Evolutionary conservation across 2,329 filamentous ascomycete species (phyloP).

Genomic region (Hymenoscyphus scutula): DNA sequence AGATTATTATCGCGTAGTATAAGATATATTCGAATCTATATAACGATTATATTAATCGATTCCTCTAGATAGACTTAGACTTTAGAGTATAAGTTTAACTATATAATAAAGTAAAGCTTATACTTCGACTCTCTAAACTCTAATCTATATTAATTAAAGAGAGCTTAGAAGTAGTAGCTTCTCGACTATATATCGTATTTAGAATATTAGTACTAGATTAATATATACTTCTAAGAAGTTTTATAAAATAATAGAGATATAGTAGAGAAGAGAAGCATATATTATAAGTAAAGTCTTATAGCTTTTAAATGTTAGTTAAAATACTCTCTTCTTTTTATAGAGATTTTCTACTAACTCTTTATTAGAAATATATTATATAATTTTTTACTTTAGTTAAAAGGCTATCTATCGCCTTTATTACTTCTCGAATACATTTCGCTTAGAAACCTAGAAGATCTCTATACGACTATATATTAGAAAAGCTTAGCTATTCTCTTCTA

Average conservation of each 20-base stretch:
- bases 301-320: constrained; percentile 2
- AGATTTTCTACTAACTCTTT: constrained; percentile 16
- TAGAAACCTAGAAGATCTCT: constrained; percentile 15
- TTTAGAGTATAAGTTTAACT: constrained; percentile 10
- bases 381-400: constrained; percentile 7
- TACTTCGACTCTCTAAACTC: constrained; percentile 9
- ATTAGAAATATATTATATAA: constrained; percentile 18
- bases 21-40: constrained; percentile 12
- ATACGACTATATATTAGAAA: constrained; percentile 11
- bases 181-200: constrained; percentile 15
- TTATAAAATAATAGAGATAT: constrained; percentile 6
- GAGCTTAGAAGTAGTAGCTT: constrained; percentile 15
- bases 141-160: constrained; percentile 12
- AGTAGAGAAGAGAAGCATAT: constrained; percentile 26
- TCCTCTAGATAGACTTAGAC: constrained; percentile 12
- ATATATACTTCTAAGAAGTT: constrained; percentile 29
- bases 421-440: constrained; percentile 23
- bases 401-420: constrained; percentile 17
- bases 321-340: neutral
- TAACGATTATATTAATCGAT: constrained; percentile 16
- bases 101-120: constrained; percentile 8
- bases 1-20: constrained; percentile 13
- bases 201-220: constrained; percentile 21
- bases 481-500: constrained; percentile 18
- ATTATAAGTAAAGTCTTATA: constrained; percentile 29